phyloP scores from a whole-genome alignment of 352 stramenopile species.

The Phytophthora constricta region DNA sequence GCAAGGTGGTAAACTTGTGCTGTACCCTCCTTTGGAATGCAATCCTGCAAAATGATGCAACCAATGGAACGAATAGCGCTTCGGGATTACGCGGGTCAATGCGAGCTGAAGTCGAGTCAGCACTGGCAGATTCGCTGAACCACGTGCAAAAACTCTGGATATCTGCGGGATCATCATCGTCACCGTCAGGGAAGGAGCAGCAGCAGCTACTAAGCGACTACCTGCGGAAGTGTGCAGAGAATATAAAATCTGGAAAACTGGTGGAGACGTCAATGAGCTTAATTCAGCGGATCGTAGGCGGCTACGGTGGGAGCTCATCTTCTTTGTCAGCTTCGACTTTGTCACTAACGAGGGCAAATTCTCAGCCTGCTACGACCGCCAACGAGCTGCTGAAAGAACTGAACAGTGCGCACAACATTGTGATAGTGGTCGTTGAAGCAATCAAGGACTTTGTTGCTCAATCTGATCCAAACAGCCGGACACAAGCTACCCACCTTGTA shows the following conservation, averaged over 20 bases:
- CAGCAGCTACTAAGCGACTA: conserved; percentile 78
- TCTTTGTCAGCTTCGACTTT: conserved; percentile 51
- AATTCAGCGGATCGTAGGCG: conserved; percentile 73
- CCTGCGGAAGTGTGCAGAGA: conserved; percentile 72
- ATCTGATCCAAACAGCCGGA: conserved; percentile 13
- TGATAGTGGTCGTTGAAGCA: conserved; percentile 64
- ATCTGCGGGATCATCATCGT: conserved; percentile 48
- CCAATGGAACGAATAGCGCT: conserved; percentile 4
- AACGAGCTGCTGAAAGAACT: conserved; percentile 73
- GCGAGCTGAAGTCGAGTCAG: conserved; percentile 57
- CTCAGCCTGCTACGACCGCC: conserved; percentile 39
- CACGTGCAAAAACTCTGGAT: conserved; percentile 73
- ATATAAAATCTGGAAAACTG: conserved; percentile 59
- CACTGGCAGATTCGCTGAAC: conserved; percentile 77
- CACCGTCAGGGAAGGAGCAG: conserved; percentile 67
- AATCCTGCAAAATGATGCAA: conserved; percentile 48
- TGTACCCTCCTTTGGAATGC: conserved; percentile 85
- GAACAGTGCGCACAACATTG: conserved; percentile 65
- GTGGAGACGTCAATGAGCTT: conserved; percentile 84
- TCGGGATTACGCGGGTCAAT: conserved; percentile 40
- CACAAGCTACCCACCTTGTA: conserved; percentile 17
- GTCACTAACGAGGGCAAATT: conserved; percentile 44
- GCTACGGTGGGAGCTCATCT: conserved; percentile 40
- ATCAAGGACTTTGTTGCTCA: conserved; percentile 53
- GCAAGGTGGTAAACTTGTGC: conserved; percentile 75